These are phyloP conservation scores for Zarea fungicola DNA, from an alignment of 2,329 filamentous ascomycete genomes.

Conservation along the genomic window DNA sequence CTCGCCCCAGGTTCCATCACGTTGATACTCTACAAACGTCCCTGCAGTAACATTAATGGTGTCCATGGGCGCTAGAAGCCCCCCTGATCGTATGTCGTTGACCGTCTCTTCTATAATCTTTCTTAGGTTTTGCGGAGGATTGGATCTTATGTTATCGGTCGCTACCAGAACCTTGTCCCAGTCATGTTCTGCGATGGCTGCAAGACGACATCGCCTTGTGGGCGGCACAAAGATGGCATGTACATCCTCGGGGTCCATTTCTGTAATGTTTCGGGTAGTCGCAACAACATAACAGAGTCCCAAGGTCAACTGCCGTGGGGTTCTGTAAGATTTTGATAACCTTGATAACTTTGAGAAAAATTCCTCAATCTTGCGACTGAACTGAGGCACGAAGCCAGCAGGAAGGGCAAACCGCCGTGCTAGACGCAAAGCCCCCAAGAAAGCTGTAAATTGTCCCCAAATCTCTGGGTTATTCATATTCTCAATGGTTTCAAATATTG, in stretches of 20 bases:
- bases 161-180: neutral
- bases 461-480: neutral
- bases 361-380: no score
- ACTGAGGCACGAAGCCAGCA: neutral
- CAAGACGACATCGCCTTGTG: neutral
- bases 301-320: no score
- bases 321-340: no score
- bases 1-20: neutral
- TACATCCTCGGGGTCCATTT: neutral
- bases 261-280: neutral
- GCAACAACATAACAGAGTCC: no score
- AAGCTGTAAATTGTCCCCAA: no score
- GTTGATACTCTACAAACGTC: slow-evolving; percentile 4
- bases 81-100: neutral
- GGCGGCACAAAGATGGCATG: neutral
- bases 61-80: neutral
- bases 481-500: neutral
- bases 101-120: neutral
- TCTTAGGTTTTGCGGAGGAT: neutral
- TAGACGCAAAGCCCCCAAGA: neutral
- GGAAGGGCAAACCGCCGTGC: no score
- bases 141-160: neutral
- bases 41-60: neutral
- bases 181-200: neutral
- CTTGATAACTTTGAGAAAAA: no score